Evolutionary conservation across 805 yeast species (phyloP).

Genomic region (Naumovozyma castellii): DNA sequence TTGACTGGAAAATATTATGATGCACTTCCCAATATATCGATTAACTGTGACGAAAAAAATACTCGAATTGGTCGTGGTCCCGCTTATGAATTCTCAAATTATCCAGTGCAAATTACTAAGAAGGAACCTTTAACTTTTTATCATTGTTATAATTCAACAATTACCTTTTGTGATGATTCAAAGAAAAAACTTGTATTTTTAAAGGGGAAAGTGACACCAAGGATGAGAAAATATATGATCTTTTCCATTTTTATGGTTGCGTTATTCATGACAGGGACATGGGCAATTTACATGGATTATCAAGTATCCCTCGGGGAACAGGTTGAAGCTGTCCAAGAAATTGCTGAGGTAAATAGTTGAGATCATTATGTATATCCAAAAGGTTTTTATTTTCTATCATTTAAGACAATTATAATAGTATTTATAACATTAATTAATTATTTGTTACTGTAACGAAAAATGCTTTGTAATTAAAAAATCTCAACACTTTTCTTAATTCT

Average conservation of each 20-base stretch:
- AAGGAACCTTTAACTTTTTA: neutral
- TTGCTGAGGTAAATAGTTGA: neutral
- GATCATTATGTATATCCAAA: too few species aligned
- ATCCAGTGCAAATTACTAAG: neutral
- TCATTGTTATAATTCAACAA: neutral
- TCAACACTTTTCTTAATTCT: conserved; percentile 15
- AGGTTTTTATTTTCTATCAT: too few species aligned
- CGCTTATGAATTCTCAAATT: neutral
- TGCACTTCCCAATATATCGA: neutral
- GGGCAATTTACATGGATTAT: neutral
- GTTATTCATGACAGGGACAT: neutral
- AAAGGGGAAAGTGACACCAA: neutral
- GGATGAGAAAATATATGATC: neutral
- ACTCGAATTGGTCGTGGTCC: neutral
- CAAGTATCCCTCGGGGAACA: too few species aligned
- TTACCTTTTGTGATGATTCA: neutral
- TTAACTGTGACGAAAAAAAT: neutral
- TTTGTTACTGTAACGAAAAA: too few species aligned
- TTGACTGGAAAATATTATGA: neutral
- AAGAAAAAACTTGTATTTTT: too few species aligned
- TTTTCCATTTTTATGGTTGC: neutral
- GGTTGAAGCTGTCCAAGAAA: too few species aligned
- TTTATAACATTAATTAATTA: too few species aligned
- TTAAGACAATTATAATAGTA: too few species aligned
- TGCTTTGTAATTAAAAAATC: too few species aligned